Evolutionary conservation across 2,329 filamentous ascomycete species (phyloP).

Genomic region (Talaromyces piceae): DNA sequence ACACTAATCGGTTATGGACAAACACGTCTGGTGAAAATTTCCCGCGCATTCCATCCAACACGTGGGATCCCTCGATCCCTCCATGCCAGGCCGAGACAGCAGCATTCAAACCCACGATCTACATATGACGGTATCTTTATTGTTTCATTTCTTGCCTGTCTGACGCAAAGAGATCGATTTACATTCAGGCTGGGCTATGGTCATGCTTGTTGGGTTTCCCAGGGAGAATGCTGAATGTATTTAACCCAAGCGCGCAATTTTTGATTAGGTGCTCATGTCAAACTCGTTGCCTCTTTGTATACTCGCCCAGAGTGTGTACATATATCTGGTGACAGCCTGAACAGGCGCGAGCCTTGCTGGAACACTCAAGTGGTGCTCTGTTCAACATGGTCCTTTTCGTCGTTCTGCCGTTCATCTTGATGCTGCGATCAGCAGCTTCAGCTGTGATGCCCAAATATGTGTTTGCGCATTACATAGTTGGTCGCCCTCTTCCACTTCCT

Average conservation of each 20-base stretch:
- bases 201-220: neutral
- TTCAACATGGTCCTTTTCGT: slow-evolving; percentile 5
- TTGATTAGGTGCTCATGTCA: too few relatives aligned
- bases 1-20: too few relatives aligned
- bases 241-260: too few relatives aligned
- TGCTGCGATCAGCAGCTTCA: slow-evolving; percentile 3
- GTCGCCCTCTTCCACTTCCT: neutral
- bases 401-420: slow-evolving; percentile 8
- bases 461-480: slow-evolving; percentile 23
- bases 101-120: neutral
- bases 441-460: slow-evolving; percentile 12
- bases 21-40: slow-evolving; percentile 1
- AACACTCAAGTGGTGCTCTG: too few relatives aligned
- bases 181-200: neutral
- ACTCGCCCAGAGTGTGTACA: too few relatives aligned
- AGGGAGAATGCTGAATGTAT: neutral
- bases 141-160: neutral
- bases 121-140: neutral
- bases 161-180: neutral
- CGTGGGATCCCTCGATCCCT: slow-evolving; percentile 6
- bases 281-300: too few relatives aligned
- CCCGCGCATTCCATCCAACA: slow-evolving; percentile 11
- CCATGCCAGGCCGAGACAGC: slow-evolving; percentile 10
- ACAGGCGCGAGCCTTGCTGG: too few relatives aligned
- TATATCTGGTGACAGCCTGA: too few relatives aligned